Conservation (phyloP, 306 rosid species). For the Begonia fuchsioides region DNA sequence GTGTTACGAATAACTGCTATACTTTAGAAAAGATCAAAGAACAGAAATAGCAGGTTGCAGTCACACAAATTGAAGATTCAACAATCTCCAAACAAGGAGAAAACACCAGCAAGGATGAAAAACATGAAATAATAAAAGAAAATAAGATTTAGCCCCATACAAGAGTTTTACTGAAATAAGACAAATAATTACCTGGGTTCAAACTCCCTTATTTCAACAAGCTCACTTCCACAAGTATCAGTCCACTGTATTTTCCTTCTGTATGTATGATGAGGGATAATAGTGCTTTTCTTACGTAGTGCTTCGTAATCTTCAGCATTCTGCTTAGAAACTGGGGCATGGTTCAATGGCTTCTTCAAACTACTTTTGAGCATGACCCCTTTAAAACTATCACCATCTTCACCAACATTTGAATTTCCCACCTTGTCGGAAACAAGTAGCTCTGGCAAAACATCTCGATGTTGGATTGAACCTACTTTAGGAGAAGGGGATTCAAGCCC, state of each 20-base stretch:
- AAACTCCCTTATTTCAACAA: slow-evolving; percentile 68
- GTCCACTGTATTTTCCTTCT: slow-evolving; percentile 90
- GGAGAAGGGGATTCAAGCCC: slow-evolving; percentile 66
- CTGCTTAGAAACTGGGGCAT: slow-evolving; percentile 23
- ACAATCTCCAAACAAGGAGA: not conserved
- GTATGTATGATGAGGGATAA: slow-evolving; percentile 31
- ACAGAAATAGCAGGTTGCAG: too few relatives aligned
- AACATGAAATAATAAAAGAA: too few relatives aligned
- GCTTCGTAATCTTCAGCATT: slow-evolving; percentile 30
- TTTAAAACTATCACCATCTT: slow-evolving; percentile 23
- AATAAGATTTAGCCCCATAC: not conserved
- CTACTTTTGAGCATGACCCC: slow-evolving; percentile 64
- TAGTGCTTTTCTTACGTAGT: slow-evolving; percentile 16
- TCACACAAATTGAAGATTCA: too few relatives aligned
- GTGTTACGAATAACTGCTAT: too few relatives aligned
- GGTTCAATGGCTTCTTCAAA: slow-evolving; percentile 43
- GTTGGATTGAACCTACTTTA: slow-evolving; percentile 80
- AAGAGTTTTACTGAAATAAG: too few relatives aligned
- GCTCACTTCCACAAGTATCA: slow-evolving; percentile 77
- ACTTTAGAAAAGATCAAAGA: too few relatives aligned
- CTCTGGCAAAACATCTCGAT: slow-evolving; percentile 48
- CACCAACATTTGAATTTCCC: slow-evolving; percentile 25
- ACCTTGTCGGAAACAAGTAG: slow-evolving; percentile 33
- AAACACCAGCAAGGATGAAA: not conserved
- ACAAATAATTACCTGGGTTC: slow-evolving; percentile 59